Base-by-base conservation (phyloP, 1,139 yeast genomes). In the Taphrina deformans region DNA sequence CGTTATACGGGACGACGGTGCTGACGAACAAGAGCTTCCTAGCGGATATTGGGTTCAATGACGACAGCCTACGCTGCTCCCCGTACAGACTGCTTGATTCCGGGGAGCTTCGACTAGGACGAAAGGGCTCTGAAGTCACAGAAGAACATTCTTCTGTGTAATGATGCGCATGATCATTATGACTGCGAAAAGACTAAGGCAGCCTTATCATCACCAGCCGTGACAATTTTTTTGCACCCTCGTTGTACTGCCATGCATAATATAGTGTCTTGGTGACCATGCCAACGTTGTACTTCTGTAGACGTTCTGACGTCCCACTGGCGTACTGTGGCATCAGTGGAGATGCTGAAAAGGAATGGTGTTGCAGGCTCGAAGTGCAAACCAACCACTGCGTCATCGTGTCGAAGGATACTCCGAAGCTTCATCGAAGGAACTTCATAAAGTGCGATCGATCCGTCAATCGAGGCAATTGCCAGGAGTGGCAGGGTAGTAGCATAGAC, bases 171-270 rank as follows among this genome's bases (percentile, higher is more conserved):
- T n/a, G n/a, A n/a, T n/a, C n/a, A n/a, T 38, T 26, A 44, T 44
- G 29, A 16, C 26, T 21, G 50, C 9, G 33, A 48, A 50, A 59
- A 70, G 21, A 93, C 83, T 70, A 93, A 79, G 6, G 96, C 85
- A 40, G 93, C 97, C 70, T 96, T 97, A 75, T 93, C 99, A 75
- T 93, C 99, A 69, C 98, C 98, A n/a, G 97, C 99, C 29, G 97
- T 89, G 48, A 91, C 82, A 60, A 95, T 73, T 73, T 87, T 85
- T 66, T 82, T 81, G 48, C 89, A 92, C 53, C 82, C 78, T n/a
- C 84, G 84, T 69, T 79, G 81, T 55, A 85, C 72, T 14, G 87
- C 84, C 75, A 92, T 91, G 72, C 91, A 97, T 68, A 93, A 81
- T 14, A 93, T 86, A 66, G 98, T 98, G 88, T 89, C 89, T 75